Percentiles rank a stretch among this genome's conserved stretches.
Conservation (phyloP, 1,139 yeast species). For the Yamadazyma diospyri region DNA sequence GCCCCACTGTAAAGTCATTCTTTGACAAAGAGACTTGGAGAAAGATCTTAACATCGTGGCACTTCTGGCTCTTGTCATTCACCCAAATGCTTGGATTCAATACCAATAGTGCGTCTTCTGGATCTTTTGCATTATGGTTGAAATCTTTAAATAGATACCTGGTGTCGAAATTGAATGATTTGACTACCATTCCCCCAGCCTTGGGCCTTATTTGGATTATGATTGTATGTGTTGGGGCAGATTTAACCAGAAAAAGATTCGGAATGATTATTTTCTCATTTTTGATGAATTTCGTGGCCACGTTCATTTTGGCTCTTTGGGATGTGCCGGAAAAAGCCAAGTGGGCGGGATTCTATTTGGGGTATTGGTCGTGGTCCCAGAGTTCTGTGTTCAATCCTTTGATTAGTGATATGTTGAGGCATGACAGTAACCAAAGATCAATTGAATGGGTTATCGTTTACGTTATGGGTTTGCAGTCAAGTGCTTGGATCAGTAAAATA, state of each 20-base stretch:
- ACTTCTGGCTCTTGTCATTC: conserved; percentile 21
- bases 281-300: conserved; percentile 28
- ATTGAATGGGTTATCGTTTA: conserved; percentile 25
- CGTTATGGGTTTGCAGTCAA: conserved; percentile 24
- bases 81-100: conserved; percentile 25
- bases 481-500: conserved; percentile 25
- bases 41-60: conserved; percentile 24
- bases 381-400: conserved; percentile 23
- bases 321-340: conserved; percentile 32
- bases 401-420: conserved; percentile 21
- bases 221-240: conserved; percentile 31
- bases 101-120: conserved; percentile 42
- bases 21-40: conserved; percentile 23
- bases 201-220: conserved; percentile 48
- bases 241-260: conserved; percentile 25
- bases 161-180: conserved; percentile 34
- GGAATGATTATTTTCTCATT: conserved; percentile 23
- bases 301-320: conserved; percentile 38
- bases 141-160: conserved; percentile 40
- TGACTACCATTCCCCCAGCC: conserved; percentile 48
- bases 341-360: conserved; percentile 31
- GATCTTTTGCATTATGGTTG: conserved; percentile 45
- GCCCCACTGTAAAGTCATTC: conserved; percentile 18
- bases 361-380: conserved; percentile 21
- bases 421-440: conserved; percentile 22